These are phyloP conservation scores for Kodamaea nitidulidarum DNA, from an alignment of 805 yeast species.

Conservation along the genomic window DNA sequence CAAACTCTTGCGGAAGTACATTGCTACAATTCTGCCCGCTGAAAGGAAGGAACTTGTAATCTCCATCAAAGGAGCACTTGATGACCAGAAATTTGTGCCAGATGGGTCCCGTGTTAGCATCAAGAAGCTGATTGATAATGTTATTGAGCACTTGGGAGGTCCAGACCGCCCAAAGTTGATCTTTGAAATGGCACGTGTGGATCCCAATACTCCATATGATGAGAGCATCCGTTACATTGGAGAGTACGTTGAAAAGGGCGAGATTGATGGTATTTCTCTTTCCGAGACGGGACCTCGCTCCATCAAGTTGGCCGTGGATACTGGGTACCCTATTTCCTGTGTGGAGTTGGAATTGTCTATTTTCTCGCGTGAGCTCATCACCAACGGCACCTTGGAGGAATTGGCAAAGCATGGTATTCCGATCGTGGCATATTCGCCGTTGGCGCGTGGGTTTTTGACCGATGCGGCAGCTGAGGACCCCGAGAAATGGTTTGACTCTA, in stretches of 20 bases:
- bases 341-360: constrained; percentile 81
- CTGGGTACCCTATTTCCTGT: constrained; percentile 51
- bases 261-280: constrained; percentile 65
- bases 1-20: constrained; percentile 52
- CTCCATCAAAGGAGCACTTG: constrained; percentile 65
- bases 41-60: constrained; percentile 51
- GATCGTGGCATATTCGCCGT: constrained; percentile 77
- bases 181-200: constrained; percentile 74
- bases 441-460: constrained; percentile 74
- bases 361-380: constrained; percentile 56
- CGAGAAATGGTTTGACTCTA: constrained; percentile 32
- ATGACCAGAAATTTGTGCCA: constrained; percentile 39
- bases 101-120: constrained; percentile 49
- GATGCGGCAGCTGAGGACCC: constrained; percentile 47
- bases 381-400: constrained; percentile 59
- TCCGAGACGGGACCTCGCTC: constrained; percentile 68
- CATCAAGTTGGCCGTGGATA: constrained; percentile 52
- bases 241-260: constrained; percentile 59
- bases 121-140: constrained; percentile 43
- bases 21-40: constrained; percentile 51
- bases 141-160: constrained; percentile 26
- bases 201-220: constrained; percentile 51
- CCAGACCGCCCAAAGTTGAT: constrained; percentile 28
- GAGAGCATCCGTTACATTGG: constrained; percentile 54
- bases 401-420: constrained; percentile 60